A percentile compares a stretch with the other conserved stretches of the same genome.
These are phyloP conservation scores for Trichoderma sp. DNA, from an alignment of 2,329 filamentous ascomycete genomes.

Conservation along the genomic window DNA sequence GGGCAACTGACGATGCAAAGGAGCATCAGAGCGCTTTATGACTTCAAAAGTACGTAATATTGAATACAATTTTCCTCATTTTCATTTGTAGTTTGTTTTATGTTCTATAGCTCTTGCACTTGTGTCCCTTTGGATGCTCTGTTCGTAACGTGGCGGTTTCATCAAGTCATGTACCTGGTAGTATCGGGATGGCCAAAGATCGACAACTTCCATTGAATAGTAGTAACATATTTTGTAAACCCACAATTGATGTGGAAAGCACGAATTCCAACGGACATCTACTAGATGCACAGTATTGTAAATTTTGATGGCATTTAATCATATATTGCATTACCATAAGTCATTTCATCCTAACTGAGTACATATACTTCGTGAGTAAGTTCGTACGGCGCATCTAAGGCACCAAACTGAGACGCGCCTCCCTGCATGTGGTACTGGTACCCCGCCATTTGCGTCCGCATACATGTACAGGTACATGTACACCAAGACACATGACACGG, in stretches of 20 bases:
- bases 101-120: neutral
- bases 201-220: neutral
- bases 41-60: neutral
- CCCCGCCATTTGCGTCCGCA: neutral
- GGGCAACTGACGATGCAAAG: neutral
- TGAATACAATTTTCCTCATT: neutral
- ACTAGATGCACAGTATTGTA: neutral
- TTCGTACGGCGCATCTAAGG: neutral
- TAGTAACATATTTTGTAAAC: neutral
- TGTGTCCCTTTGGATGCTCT: neutral
- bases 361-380: neutral
- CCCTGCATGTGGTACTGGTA: neutral
- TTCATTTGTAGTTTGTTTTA: neutral
- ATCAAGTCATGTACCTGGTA: neutral
- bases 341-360: neutral
- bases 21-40: neutral
- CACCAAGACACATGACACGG: neutral
- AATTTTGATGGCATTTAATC: neutral
- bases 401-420: neutral
- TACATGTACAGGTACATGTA: neutral
- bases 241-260: neutral
- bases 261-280: neutral
- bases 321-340: neutral
- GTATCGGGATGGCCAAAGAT: neutral
- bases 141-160: neutral